Percentiles rank a stretch among this genome's conserved stretches.
phyloP scores from a whole-genome alignment of 2,329 filamentous ascomycete species.

The Moelleriella libera region DNA sequence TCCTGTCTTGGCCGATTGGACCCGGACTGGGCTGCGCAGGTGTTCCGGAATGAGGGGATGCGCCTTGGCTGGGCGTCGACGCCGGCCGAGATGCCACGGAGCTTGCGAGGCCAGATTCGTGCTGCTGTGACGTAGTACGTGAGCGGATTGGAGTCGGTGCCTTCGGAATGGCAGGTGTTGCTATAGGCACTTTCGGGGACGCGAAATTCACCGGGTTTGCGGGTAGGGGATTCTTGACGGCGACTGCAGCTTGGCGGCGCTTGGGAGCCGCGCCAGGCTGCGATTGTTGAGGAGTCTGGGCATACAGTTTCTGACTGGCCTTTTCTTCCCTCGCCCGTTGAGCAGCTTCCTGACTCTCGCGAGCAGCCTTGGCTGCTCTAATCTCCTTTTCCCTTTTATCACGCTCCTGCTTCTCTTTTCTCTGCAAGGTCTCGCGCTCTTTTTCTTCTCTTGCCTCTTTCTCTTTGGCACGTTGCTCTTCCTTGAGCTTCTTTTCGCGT shows the following conservation, averaged over 20 bases:
- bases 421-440: conserved; percentile 54
- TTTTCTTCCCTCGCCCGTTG: conserved; percentile 58
- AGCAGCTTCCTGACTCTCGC: conserved; percentile 36
- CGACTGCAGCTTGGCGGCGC: conserved; percentile 25
- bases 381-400: conserved; percentile 49
- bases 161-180: conserved; percentile 72
- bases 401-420: conserved; percentile 45
- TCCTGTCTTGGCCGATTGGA: conserved; percentile 48
- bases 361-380: conserved; percentile 40
- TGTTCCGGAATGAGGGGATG: conserved; percentile 45
- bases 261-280: conserved; percentile 8
- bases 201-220: conserved; percentile 43
- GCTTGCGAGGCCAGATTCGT: conserved; percentile 54
- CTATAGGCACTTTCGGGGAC: conserved; percentile 67
- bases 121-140: conserved; percentile 69
- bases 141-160: conserved; percentile 65
- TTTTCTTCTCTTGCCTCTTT: conserved; percentile 60
- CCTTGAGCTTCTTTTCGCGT: conserved; percentile 73
- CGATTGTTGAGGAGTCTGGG: conserved; percentile 18
- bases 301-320: conserved; percentile 19
- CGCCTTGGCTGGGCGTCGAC: conserved; percentile 37
- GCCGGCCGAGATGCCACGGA: conserved; percentile 56
- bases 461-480: conserved; percentile 68
- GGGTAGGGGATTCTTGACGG: conserved; percentile 43
- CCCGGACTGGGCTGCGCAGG: conserved; percentile 53